Evolutionary conservation across 2,329 filamentous ascomycete genomes (phyloP).

Genomic region (Alternaria longipes): DNA sequence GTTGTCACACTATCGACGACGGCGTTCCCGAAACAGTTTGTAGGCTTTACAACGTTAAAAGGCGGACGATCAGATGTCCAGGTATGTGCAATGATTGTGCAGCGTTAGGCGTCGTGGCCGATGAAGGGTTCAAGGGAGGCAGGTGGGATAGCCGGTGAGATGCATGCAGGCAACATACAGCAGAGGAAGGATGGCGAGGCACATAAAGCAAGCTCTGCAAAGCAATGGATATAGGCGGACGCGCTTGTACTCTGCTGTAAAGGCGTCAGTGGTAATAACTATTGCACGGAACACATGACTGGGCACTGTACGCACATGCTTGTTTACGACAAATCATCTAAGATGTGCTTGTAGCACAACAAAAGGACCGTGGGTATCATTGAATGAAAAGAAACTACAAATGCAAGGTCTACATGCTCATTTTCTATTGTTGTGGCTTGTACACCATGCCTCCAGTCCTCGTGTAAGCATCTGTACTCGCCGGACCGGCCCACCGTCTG

Average conservation of each 20-base stretch:
- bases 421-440: slow-evolving; percentile 40
- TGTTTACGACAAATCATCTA: neutral
- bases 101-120: neutral
- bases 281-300: neutral
- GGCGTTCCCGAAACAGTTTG: neutral
- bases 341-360: neutral
- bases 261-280: neutral
- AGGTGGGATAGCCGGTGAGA: slow-evolving; percentile 1
- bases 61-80: neutral
- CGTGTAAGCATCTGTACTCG: slow-evolving; percentile 44
- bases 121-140: slow-evolving; percentile 8
- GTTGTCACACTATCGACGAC: slow-evolving; percentile 2
- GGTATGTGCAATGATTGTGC: slow-evolving; percentile 4
- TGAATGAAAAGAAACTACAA: slow-evolving; percentile 5
- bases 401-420: neutral
- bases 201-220: neutral
- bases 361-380: slow-evolving; percentile 21
- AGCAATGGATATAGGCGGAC: neutral
- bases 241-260: neutral
- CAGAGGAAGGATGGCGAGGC: neutral
- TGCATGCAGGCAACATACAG: neutral
- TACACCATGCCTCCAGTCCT: slow-evolving; percentile 47
- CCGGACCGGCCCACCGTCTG: slow-evolving; percentile 51
- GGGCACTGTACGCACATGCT: neutral
- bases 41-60: neutral